phyloP scores from a whole-genome alignment of 2,329 filamentous ascomycete species.

The Colletotrichum camelliae region DNA sequence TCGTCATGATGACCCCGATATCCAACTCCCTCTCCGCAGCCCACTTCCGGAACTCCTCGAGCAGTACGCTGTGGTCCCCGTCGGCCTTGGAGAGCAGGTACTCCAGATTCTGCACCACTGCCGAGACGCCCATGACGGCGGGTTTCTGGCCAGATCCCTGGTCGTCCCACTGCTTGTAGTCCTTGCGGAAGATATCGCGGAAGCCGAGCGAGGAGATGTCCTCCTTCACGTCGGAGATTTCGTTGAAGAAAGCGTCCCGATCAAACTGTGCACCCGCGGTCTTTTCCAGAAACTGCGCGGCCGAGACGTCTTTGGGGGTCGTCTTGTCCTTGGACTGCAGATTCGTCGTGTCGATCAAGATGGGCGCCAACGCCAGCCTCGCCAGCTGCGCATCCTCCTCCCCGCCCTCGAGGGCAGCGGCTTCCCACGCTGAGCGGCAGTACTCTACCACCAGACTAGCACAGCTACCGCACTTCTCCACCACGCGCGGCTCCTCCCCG shows the following conservation, averaged over 20 bases:
- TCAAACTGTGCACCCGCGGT: constrained; percentile 47
- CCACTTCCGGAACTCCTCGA: constrained; percentile 56
- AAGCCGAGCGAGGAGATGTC: constrained; percentile 67
- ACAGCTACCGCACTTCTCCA: constrained; percentile 75
- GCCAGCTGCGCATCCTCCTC: constrained; percentile 64
- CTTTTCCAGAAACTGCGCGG: constrained; percentile 64
- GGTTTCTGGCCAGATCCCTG: constrained; percentile 36
- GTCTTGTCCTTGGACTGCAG: constrained; percentile 69
- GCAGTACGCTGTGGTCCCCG: constrained; percentile 45
- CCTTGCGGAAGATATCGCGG: constrained; percentile 76
- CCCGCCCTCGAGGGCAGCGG: background rate
- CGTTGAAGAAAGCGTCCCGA: constrained; percentile 60
- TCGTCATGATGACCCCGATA: constrained; percentile 73
- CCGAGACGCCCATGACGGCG: constrained; percentile 66
- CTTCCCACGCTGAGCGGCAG: constrained; percentile 62
- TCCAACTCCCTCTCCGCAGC: constrained; percentile 63
- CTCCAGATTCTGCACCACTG: constrained; percentile 64
- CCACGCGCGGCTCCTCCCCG: constrained; percentile 59
- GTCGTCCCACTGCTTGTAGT: constrained; percentile 82
- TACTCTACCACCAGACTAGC: constrained; percentile 71
- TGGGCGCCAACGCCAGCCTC: constrained; percentile 69
- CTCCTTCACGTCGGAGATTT: constrained; percentile 69
- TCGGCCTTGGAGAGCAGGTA: constrained; percentile 63
- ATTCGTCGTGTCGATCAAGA: constrained; percentile 76
- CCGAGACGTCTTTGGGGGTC: constrained; percentile 62